These are phyloP conservation scores for Drechslera avenae DNA, from an alignment of 2,329 filamentous ascomycete species.

Conservation along the genomic window DNA sequence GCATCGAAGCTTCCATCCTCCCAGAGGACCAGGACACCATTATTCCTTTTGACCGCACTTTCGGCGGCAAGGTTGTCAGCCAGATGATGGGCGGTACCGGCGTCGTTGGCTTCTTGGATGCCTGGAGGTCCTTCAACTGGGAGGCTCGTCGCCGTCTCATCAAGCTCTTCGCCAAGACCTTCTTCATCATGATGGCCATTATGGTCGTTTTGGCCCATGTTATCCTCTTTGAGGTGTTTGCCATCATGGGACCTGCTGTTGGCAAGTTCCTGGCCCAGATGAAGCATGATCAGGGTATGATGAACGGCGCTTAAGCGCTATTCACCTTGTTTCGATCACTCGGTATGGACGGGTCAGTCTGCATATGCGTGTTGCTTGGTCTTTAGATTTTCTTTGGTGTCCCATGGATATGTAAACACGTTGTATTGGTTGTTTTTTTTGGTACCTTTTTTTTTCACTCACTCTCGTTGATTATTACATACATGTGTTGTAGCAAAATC, in stretches of 20 bases:
- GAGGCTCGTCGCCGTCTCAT: slow-evolving; percentile 74
- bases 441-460: too few relatives aligned
- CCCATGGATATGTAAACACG: too few relatives aligned
- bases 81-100: slow-evolving; percentile 74
- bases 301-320: neutral
- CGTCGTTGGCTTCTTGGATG: slow-evolving; percentile 72
- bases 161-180: slow-evolving; percentile 75
- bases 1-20: slow-evolving; percentile 86
- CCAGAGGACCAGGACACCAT: slow-evolving; percentile 81
- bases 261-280: slow-evolving; percentile 27
- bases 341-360: too few relatives aligned
- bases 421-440: too few relatives aligned
- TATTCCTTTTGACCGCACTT: slow-evolving; percentile 87
- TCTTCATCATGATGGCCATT: slow-evolving; percentile 58
- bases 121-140: slow-evolving; percentile 78
- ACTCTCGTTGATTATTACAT: too few relatives aligned
- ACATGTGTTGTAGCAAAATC: too few relatives aligned
- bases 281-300: slow-evolving; percentile 20
- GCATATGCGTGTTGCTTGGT: too few relatives aligned
- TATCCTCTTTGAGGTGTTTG: slow-evolving; percentile 59
- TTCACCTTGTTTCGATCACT: neutral
- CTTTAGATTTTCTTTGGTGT: too few relatives aligned
- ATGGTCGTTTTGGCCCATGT: slow-evolving; percentile 56
- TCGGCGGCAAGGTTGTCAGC: slow-evolving; percentile 77
- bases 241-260: slow-evolving; percentile 52